Conservation (phyloP, 176 grass and related monocot species). For the Stipa capillata region DNA sequence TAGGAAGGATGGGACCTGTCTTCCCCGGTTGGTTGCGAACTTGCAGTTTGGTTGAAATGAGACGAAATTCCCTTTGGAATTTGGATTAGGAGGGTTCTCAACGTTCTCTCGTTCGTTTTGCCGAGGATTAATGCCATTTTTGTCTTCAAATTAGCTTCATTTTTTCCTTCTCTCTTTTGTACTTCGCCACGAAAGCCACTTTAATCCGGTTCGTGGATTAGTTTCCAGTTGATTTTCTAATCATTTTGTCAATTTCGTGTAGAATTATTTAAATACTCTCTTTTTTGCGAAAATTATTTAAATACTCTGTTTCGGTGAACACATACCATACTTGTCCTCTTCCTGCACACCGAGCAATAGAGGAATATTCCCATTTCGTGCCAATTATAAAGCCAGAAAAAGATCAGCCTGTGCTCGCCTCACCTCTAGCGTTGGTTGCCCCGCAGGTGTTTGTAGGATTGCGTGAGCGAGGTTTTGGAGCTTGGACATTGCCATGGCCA, state of each 20-base stretch:
- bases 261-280: not conserved
- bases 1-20: not conserved
- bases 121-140: not conserved
- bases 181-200: not conserved
- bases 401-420: not conserved
- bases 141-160: not conserved
- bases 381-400: not conserved
- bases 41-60: not conserved
- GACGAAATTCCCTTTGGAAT: not conserved
- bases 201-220: not conserved
- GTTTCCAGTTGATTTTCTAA: not conserved
- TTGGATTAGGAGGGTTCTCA: not conserved
- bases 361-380: constrained; percentile 34
- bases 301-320: not conserved
- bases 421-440: constrained; percentile 1
- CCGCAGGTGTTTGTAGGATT: constrained; percentile 47
- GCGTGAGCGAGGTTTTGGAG: not conserved
- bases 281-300: constrained; percentile 18
- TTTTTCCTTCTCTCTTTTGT: not conserved
- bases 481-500: constrained; percentile 38
- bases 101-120: not conserved
- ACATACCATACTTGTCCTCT: constrained; percentile 21
- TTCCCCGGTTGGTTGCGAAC: not conserved
- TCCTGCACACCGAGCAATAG: not conserved
- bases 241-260: not conserved